phyloP scores from a whole-genome alignment of 805 yeast species.

The Barnettozyma pratensis region DNA sequence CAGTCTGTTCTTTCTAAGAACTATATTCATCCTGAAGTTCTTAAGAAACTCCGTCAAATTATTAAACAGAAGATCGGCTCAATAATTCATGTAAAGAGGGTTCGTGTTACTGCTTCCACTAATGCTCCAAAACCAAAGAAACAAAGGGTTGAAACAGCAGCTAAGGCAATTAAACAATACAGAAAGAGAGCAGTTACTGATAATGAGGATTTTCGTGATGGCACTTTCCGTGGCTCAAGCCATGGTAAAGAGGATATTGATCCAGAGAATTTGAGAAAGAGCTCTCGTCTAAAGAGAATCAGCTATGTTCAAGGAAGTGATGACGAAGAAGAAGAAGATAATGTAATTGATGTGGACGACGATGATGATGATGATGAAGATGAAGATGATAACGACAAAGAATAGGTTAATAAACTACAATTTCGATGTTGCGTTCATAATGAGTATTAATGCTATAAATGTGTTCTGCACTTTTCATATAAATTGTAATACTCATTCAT shows the following conservation, averaged over 20 bases:
- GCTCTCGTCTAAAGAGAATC: conserved; percentile 33
- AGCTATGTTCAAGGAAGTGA: conserved; percentile 28
- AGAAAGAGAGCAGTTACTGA: conserved; percentile 11
- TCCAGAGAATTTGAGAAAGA: conserved; percentile 35
- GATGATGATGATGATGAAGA: conserved; percentile 1
- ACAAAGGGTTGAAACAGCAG: conserved; percentile 6
- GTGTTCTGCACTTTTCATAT: no score
- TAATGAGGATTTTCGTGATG: conserved; percentile 7
- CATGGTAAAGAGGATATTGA: not conserved
- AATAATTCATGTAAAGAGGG: conserved; percentile 19
- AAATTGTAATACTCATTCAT: no score
- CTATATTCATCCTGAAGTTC: conserved; percentile 46
- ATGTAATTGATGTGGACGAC: not conserved
- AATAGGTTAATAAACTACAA: not conserved
- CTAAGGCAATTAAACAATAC: conserved; percentile 10
- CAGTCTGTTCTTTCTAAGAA: conserved; percentile 49
- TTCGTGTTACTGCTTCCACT: conserved; percentile 7
- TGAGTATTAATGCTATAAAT: not conserved
- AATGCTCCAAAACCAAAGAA: conserved; percentile 19
- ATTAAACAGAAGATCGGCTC: conserved; percentile 30
- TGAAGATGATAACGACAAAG: conserved; percentile 2
- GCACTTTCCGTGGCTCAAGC: not conserved
- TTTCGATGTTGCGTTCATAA: no score
- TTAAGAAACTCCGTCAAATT: conserved; percentile 31
- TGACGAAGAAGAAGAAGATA: not conserved